Base-by-base conservation (phyloP, 257 asterid genomes). In the Phtheirospermum japonicum region DNA sequence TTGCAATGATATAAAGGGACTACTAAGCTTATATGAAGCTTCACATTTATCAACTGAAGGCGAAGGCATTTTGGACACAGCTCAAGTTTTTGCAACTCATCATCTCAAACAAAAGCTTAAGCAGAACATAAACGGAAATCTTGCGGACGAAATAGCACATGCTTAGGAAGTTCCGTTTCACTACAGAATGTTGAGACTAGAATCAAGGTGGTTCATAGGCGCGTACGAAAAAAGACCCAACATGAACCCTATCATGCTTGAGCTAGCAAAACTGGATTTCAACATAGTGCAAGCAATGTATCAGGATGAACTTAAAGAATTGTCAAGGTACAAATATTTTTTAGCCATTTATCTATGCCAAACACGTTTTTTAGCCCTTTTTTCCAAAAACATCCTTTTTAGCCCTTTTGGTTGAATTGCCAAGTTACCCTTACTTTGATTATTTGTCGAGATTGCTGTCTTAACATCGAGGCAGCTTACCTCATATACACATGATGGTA, bases 241-340 rank as follows among this genome's bases (percentile, higher is more conserved):
- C 7, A 60, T 13, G 67, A 63, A 70, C 30, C 79, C 62, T 49
- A 14, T 46, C 51, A 20, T 76, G 12, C 75, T 76, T 18, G 71
- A 79, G 46, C 70, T 79, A 50, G 82, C 84, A 4, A 76, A 66
- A 37, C 23, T 79, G 58, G 79, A 77, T 32, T 73, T 73, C 50
- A 77, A n/a, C n/a, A n/a, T n/a, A n/a, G n/a, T n/a, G n/a, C n/a
- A n/a, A n/a, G n/a, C n/a, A n/a, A n/a, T n/a, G 31, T 67, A 73
- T 31, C 66, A 64, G 60, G 71, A 73, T 18, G 80, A 75, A 66
- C 61, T 75, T 11, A 75, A 75, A 26, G 71, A 70, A 17, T 20
- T 75, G 56, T 75, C 80, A 4, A 65, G 58, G 67, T 48, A 14
- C n/a, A n/a, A n/a, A n/a, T n/a, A n/a, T n/a, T n/a, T n/a, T n/a